Evolutionary conservation across 202 grass and related monocot genomes (phyloP), one percentile per base, ranked within the genome.

Genomic region (Setaria italica): DNA sequence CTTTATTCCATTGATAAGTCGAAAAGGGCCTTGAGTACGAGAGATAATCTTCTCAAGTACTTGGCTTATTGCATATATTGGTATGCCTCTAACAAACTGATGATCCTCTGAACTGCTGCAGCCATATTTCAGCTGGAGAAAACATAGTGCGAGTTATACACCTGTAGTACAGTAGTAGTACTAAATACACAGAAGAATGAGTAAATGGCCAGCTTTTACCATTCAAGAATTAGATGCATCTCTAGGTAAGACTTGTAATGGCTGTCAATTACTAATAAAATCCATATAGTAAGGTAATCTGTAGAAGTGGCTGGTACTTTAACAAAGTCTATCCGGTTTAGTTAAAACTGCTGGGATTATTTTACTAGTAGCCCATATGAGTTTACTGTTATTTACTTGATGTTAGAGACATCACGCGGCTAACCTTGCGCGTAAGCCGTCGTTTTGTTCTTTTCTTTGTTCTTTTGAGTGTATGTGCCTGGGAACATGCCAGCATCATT

Each of bases 21-120:
- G 90, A 90, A 90, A 85, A 62, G 90, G 90, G 13, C 89, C 94
- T 41, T 77, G 67, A 81, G 80, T 85, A 57, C 87, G 83, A 63
- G 72, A 86, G 63, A 93, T 87, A 86, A 97, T 97, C 80, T 94
- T 99, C 83, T 97, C 88, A 85, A 97, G 92, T 69, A 99, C 92
- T 89, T 94, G 89, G 82, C 90, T 97, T 67, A 99, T 94, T 79
- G 93, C 93, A 87, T 92, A 99, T 84, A 94, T 97, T 6, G 97
- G 97, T 86, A 99, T 97, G 58, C 97, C 97, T 92, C 97, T 92
- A 84, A 99, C 94, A 90, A 99, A 99, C 29, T 99, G 97, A 91
- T 99, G 97, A 58, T 99, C 97, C 87, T 99, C 97, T 62, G 92
- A 94, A 54, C 73, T 94, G 78, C 93, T 99, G 77, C 89, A 89